phyloP scores from a whole-genome alignment of 2,329 filamentous ascomycete genomes.

The Neofusicoccum cordaticola region DNA sequence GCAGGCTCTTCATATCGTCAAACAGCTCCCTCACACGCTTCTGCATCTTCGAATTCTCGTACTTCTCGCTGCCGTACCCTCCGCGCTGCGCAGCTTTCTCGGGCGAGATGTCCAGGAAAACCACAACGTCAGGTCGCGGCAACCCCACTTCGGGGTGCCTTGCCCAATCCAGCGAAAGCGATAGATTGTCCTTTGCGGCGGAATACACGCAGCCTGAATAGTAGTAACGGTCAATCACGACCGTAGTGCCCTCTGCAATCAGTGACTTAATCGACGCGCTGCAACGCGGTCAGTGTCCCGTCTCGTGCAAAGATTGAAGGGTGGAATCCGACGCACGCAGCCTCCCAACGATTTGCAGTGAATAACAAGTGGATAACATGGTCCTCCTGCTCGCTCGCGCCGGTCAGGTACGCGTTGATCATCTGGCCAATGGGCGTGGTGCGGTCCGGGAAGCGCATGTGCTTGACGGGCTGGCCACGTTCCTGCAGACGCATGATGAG shows the following conservation, averaged over 20 bases:
- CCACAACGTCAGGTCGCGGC: slow-evolving; percentile 78
- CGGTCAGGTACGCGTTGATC: slow-evolving; percentile 79
- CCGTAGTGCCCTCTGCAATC: slow-evolving; percentile 59
- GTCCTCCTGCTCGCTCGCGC: slow-evolving; percentile 71
- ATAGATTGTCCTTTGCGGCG: slow-evolving; percentile 75
- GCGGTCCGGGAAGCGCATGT: slow-evolving; percentile 74
- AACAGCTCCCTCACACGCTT: slow-evolving; percentile 73
- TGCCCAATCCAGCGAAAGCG: slow-evolving; percentile 73
- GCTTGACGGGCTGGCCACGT: slow-evolving; percentile 53
- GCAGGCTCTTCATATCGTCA: slow-evolving; percentile 49
- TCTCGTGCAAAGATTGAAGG: background rate
- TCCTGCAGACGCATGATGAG: slow-evolving; percentile 56
- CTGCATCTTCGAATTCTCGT: slow-evolving; percentile 84
- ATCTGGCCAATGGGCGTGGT: slow-evolving; percentile 81
- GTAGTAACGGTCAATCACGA: slow-evolving; percentile 91
- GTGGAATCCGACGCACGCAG: slow-evolving; percentile 35
- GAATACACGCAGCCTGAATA: slow-evolving; percentile 93
- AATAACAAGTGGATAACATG: slow-evolving; percentile 89
- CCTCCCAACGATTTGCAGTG: slow-evolving; percentile 87
- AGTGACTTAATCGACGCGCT: slow-evolving; percentile 2
- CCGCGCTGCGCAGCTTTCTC: slow-evolving; percentile 70
- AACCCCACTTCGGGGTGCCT: slow-evolving; percentile 80
- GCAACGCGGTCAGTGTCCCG: background rate
- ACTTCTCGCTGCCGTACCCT: slow-evolving; percentile 86
- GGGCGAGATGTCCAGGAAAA: slow-evolving; percentile 82